Conservation (phyloP, 2,329 filamentous ascomycete species). For the Aspergillus sp. region DNA sequence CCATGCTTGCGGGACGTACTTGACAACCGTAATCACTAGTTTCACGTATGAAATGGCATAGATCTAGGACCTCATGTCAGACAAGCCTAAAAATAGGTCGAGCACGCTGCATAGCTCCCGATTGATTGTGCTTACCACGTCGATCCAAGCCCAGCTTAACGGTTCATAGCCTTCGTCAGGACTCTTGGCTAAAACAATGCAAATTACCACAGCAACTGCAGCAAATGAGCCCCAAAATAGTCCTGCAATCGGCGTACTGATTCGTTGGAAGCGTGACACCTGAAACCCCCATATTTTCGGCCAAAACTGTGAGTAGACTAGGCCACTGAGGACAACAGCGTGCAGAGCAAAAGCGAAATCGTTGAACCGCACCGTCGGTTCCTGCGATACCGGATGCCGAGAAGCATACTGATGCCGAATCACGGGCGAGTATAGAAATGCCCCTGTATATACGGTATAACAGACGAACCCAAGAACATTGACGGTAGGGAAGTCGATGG, state of each 20-base stretch:
- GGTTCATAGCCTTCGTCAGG: slow-evolving; percentile 48
- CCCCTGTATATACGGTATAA: slow-evolving; percentile 72
- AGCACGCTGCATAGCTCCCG: background rate
- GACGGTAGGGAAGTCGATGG: slow-evolving; percentile 80
- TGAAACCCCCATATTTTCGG: slow-evolving; percentile 73
- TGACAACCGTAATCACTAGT: slow-evolving; percentile 81
- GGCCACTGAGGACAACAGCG: slow-evolving; percentile 68
- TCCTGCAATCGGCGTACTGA: slow-evolving; percentile 64
- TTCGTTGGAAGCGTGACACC: slow-evolving; percentile 53
- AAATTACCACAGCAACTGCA: slow-evolving; percentile 33
- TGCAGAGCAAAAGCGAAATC: slow-evolving; percentile 87
- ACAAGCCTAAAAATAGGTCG: slow-evolving; percentile 1
- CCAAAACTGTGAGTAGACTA: slow-evolving; percentile 78
- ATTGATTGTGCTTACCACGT: slow-evolving; percentile 51
- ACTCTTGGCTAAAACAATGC: slow-evolving; percentile 45
- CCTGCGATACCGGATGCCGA: slow-evolving; percentile 69
- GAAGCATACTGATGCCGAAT: slow-evolving; percentile 81
- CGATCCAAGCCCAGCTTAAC: slow-evolving; percentile 61
- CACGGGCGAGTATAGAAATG: slow-evolving; percentile 75
- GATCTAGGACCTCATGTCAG: slow-evolving; percentile 41
- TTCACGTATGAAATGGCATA: slow-evolving; percentile 84
- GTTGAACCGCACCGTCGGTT: slow-evolving; percentile 84
- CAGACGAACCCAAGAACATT: slow-evolving; percentile 63
- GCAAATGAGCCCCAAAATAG: slow-evolving; percentile 69
- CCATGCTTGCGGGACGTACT: slow-evolving; percentile 85